These are phyloP conservation scores for Citeromyces hawaiiensis DNA, from an alignment of 1,139 yeast genomes.

Conservation along the genomic window DNA sequence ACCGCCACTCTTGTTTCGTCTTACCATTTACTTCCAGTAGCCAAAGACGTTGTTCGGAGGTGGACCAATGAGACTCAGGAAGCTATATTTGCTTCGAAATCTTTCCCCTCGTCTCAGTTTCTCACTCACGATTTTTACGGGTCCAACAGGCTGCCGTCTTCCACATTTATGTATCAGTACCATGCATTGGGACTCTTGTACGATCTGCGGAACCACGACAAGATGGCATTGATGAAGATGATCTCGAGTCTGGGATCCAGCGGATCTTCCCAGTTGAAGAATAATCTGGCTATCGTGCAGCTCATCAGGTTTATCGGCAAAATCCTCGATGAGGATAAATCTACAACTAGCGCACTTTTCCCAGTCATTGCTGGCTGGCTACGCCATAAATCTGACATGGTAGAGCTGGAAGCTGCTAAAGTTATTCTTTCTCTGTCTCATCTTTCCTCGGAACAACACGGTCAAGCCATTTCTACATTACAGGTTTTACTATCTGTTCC, in stretches of 20 bases:
- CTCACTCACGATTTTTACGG: constrained; percentile 41
- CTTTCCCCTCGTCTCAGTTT: constrained; percentile 46
- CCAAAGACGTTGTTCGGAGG: constrained; percentile 84
- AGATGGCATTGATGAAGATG: constrained; percentile 87
- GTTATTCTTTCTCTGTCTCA: constrained; percentile 52
- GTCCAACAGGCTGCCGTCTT: constrained; percentile 38
- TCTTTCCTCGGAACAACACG: constrained; percentile 50
- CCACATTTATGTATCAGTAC: constrained; percentile 81
- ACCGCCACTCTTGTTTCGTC: constrained; percentile 90
- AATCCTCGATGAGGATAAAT: constrained; percentile 50
- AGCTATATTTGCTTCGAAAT: constrained; percentile 59
- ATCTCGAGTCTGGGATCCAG: constrained; percentile 58
- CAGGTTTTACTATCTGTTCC: constrained; percentile 79
- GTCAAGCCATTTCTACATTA: constrained; percentile 57
- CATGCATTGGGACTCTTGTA: constrained; percentile 90
- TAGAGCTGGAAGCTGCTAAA: constrained; percentile 88
- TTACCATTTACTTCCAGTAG: constrained; percentile 78
- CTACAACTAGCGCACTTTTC: constrained; percentile 29
- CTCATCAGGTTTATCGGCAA: constrained; percentile 73
- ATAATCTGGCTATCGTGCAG: constrained; percentile 72
- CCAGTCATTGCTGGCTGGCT: constrained; percentile 27
- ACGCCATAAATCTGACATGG: constrained; percentile 78
- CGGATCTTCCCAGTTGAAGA: constrained; percentile 47
- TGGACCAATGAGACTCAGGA: constrained; percentile 93
- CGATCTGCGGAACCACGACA: constrained; percentile 80